These are phyloP conservation scores for Phytophthora pluvialis DNA, from an alignment of 352 stramenopile genomes.

Conservation along the genomic window DNA sequence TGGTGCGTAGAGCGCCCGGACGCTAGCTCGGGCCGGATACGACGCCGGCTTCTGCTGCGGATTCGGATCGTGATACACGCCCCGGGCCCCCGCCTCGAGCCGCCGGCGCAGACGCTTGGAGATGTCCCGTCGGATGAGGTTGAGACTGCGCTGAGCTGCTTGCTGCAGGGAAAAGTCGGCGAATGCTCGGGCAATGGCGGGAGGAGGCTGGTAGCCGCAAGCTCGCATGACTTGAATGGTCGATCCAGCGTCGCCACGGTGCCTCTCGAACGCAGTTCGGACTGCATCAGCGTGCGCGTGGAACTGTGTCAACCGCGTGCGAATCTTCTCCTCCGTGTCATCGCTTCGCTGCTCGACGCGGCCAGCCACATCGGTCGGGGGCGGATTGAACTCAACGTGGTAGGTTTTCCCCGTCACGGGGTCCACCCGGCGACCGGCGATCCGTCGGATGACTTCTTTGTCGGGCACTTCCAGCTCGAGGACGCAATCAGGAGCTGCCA, in stretches of 20 bases:
- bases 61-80: constrained; percentile 24
- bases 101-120: constrained; percentile 25
- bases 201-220: constrained; percentile 25
- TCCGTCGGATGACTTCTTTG: constrained; percentile 94
- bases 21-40: constrained; percentile 21
- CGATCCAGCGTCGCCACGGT: constrained; percentile 14
- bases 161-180: constrained; percentile 30
- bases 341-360: constrained; percentile 88
- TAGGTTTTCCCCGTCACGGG: constrained; percentile 93
- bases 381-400: constrained; percentile 96
- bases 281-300: constrained; percentile 72
- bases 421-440: constrained; percentile 96
- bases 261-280: constrained; percentile 44
- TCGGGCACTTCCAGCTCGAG: constrained; percentile 96
- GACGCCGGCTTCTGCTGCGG: constrained; percentile 18
- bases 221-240: constrained; percentile 33
- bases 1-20: constrained; percentile 15
- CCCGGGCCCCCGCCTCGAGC: constrained; percentile 16
- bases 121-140: constrained; percentile 25
- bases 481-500: constrained; percentile 81
- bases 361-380: constrained; percentile 57
- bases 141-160: constrained; percentile 29
- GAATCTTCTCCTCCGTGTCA: constrained; percentile 94
- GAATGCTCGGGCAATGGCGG: constrained; percentile 26
- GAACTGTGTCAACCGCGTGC: constrained; percentile 84